Evolutionary conservation across 2,329 filamentous ascomycete genomes (phyloP).

Genomic region (Cercospora sp.): DNA sequence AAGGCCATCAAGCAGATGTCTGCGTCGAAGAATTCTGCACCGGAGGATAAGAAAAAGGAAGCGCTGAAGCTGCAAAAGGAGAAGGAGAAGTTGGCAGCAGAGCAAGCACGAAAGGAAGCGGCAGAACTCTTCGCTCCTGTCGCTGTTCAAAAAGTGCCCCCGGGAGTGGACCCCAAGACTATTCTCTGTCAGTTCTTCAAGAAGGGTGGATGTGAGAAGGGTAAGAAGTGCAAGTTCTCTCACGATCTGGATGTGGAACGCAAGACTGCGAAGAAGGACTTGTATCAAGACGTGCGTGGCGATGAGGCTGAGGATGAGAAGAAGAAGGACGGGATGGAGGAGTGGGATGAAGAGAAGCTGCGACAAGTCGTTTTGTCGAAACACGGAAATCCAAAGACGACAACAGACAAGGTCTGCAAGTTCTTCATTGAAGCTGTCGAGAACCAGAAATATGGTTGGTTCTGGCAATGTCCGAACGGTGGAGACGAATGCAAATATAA

Average conservation of each 20-base stretch:
- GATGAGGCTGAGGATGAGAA: slow-evolving; percentile 69
- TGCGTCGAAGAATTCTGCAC: slow-evolving; percentile 69
- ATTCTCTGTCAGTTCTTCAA: slow-evolving; percentile 96
- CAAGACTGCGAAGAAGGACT: slow-evolving; percentile 86
- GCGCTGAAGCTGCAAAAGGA: slow-evolving; percentile 67
- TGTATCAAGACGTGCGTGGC: slow-evolving; percentile 81
- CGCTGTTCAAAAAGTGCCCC: slow-evolving; percentile 95
- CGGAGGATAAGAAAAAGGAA: slow-evolving; percentile 81
- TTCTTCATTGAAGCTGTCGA: slow-evolving; percentile 96
- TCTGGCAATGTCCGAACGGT: slow-evolving; percentile 96
- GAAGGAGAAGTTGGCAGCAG: slow-evolving; percentile 87
- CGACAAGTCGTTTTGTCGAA: slow-evolving; percentile 88
- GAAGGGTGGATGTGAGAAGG: slow-evolving; percentile 96
- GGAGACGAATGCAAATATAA: slow-evolving; percentile 98
- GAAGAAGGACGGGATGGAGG: slow-evolving; percentile 85
- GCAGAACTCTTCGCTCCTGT: slow-evolving; percentile 86
- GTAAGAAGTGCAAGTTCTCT: slow-evolving; percentile 94
- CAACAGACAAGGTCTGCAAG: slow-evolving; percentile 99
- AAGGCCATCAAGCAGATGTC: slow-evolving; percentile 85
- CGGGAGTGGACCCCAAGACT: slow-evolving; percentile 97
- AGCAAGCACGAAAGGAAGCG: slow-evolving; percentile 77
- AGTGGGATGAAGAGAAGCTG: slow-evolving; percentile 98
- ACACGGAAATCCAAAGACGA: slow-evolving; percentile 93
- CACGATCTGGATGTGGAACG: slow-evolving; percentile 88
- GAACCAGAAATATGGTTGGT: slow-evolving; percentile 99